phyloP scores from a whole-genome alignment of 768 basidiomycete species.

The Tricholoma furcatifolium region DNA sequence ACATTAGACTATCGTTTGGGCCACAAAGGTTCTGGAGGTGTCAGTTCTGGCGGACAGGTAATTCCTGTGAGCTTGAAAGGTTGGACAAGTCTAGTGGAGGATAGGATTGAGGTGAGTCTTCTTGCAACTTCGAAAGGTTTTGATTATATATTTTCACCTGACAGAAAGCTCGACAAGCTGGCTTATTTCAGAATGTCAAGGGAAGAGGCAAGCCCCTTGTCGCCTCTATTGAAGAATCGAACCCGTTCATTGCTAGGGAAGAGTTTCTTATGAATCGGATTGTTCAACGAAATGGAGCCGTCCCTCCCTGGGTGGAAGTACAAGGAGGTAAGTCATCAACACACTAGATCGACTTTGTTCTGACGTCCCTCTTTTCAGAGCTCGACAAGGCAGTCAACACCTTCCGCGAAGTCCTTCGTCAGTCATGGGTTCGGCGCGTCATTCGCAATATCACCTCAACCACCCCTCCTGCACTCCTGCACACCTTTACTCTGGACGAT shows the following conservation, averaged over 20 bases:
- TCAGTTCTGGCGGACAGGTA: conserved; percentile 23
- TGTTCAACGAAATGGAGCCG: conserved; percentile 76
- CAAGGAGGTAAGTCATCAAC: conserved; percentile 52
- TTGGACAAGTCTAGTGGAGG: conserved; percentile 75
- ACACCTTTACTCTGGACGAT: conserved; percentile 31
- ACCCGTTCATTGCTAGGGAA: conserved; percentile 66
- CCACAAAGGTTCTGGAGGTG: conserved; percentile 28
- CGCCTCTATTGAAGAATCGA: conserved; percentile 38
- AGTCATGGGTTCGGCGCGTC: conserved; percentile 76
- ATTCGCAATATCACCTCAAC: conserved; percentile 56
- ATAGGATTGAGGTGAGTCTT: conserved; percentile 67
- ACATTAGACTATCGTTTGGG: conserved; percentile 78
- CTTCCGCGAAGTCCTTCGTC: conserved; percentile 63
- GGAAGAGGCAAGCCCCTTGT: conserved; percentile 53
- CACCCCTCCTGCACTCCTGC: conserved; percentile 38
- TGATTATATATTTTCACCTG: background rate
- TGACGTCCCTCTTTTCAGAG: conserved; percentile 36
- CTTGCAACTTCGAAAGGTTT: background rate
- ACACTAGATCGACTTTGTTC: background rate
- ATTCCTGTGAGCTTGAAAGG: conserved; percentile 71
- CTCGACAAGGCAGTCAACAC: conserved; percentile 59
- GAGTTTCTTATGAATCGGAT: conserved; percentile 88
- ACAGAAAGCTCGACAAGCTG: conserved; percentile 64
- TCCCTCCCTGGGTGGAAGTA: conserved; percentile 85
- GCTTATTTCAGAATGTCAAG: conserved; percentile 69